Conservation (phyloP, 129 eudicot species). For the Tagetes erecta region DNA sequence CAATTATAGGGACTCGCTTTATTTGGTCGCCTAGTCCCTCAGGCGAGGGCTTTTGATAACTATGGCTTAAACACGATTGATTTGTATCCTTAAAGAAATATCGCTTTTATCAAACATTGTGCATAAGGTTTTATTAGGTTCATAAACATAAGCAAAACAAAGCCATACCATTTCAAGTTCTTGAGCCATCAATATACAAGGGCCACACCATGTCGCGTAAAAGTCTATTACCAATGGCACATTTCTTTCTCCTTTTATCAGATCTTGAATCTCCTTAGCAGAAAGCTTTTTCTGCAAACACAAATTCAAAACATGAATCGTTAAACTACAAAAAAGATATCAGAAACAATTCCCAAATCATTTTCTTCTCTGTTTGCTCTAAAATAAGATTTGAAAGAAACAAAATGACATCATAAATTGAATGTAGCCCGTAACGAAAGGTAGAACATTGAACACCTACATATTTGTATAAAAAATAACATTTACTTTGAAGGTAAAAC, state of each 20-base stretch:
- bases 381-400: too few relatives aligned
- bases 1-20: too few relatives aligned
- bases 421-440: too few relatives aligned
- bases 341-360: too few relatives aligned
- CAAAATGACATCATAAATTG: too few relatives aligned
- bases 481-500: too few relatives aligned
- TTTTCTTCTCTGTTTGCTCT: too few relatives aligned
- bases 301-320: slow-evolving; percentile 14
- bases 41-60: too few relatives aligned
- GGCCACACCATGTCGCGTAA: slow-evolving; percentile 98
- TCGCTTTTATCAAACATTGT: background rate
- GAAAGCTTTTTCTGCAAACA: slow-evolving; percentile 72
- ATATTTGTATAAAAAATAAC: too few relatives aligned
- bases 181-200: slow-evolving; percentile 96
- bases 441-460: too few relatives aligned
- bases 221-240: slow-evolving; percentile 88
- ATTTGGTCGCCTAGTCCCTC: too few relatives aligned
- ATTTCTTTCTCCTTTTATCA: slow-evolving; percentile 78
- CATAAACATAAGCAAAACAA: slow-evolving; percentile 1
- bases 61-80: background rate
- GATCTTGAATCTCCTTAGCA: slow-evolving; percentile 76
- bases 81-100: background rate
- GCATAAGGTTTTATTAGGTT: slow-evolving; percentile 8
- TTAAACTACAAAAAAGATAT: background rate
- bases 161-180: slow-evolving; percentile 83